phyloP scores from a whole-genome alignment of 2,329 filamentous ascomycete genomes.

The Aspergillus pseudoterreus region DNA sequence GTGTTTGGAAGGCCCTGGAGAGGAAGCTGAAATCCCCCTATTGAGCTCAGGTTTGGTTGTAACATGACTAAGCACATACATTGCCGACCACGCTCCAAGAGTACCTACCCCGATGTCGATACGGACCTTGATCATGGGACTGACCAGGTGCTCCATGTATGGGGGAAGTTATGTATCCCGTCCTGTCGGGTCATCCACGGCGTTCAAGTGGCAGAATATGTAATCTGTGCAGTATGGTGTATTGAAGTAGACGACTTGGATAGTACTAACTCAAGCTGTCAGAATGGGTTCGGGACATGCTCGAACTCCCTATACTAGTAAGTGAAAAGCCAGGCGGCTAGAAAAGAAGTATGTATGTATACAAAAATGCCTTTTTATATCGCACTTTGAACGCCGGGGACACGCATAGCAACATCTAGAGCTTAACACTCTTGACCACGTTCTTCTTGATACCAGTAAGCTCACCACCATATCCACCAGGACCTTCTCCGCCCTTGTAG shows the following conservation, averaged over 20 bases:
- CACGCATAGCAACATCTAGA: constrained; percentile 50
- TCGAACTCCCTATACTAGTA: background rate
- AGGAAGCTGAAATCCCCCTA: too few species aligned
- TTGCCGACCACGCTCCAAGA: too few species aligned
- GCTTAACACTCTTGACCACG: constrained; percentile 87
- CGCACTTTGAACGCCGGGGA: constrained; percentile 17
- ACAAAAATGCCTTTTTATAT: constrained; percentile 18
- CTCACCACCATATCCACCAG: constrained; percentile 85
- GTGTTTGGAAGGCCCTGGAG: too few species aligned
- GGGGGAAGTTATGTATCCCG: background rate
- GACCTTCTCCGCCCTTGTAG: constrained; percentile 81
- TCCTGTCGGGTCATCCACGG: background rate
- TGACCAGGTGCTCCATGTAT: too few species aligned
- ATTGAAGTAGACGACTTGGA: too few species aligned
- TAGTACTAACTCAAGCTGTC: too few species aligned
- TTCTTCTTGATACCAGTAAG: constrained; percentile 92
- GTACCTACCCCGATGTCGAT: too few species aligned
- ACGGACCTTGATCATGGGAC: too few species aligned
- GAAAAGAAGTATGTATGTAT: constrained; percentile 21
- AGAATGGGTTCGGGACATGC: too few species aligned
- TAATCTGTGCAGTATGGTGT: too few species aligned
- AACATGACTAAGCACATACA: too few species aligned
- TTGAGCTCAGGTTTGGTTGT: too few species aligned
- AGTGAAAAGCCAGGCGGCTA: background rate
- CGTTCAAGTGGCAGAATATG: background rate